Base-by-base conservation (phyloP, 1,284 basidiomycete species). In the Vanrija humicola region DNA sequence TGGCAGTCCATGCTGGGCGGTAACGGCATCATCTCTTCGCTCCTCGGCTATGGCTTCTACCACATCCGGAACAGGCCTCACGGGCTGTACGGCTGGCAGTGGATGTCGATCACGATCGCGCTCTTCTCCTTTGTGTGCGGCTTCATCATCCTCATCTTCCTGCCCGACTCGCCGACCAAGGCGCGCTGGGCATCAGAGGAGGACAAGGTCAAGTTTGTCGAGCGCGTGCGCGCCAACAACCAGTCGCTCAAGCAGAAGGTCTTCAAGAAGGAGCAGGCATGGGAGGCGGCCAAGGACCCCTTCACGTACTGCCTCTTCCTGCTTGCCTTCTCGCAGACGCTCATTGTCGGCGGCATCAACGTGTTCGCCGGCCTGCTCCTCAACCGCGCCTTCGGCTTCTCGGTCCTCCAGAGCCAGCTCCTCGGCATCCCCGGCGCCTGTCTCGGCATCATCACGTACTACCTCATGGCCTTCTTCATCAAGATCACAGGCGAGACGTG, bases 181-280 rank as follows among this genome's bases (percentile, higher is more conserved):
- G 65, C 63, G 19, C 58, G 60, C 7, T 69, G 67, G 65, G 64
- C 64, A 0, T 44, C 38, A 7, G 28, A 54, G 15, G 56, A 59
- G 19, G 59, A 65, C n/a, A 66, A 65, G 48, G 43, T 48, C 40
- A 52, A 54, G 23, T 54, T 68, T 42, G 65, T 70, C 34, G 68
- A 70, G 48, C 48, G 68, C n/a, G 68, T 70, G 4, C 60, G 68
- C 26, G 46, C 34, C 16, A 70, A 70, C 52, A 58, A 64, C 46
- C 68, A 70, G 54, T 66, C 65, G 50, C 57, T 64, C 56, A 64
- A 66, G 52, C 49, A 65, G 10, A 66, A 58, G 26, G 25, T 50
- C 5, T 69, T 52, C 50, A 64, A 64, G 38, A 48, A 45, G 5
- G 55, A 61, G 1, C 67, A 69, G 48, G 63, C 58, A 0, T 40